A percentile compares a stretch with the other conserved stretches of the same genome.
Conservation (phyloP, 202 grass and related monocot species). For the Saccharum hybrid region DNA sequence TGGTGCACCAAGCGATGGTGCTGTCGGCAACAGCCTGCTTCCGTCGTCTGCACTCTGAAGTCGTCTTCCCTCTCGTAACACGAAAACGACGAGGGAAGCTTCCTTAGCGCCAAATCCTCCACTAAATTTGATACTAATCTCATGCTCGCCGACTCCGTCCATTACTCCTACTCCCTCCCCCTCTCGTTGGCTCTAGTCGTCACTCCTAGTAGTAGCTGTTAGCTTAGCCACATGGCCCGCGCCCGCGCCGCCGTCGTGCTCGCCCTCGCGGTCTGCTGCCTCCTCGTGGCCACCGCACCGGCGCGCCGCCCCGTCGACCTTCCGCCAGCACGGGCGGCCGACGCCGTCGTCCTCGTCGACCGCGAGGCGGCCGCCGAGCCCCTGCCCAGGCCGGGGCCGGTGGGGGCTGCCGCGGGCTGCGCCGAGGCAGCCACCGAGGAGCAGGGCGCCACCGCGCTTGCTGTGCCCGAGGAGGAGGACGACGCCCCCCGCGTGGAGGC, state of each 20-base stretch:
- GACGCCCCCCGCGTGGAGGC: not conserved
- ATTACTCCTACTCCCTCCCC: no score
- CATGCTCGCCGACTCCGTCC: not conserved
- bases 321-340: not conserved
- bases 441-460: not conserved
- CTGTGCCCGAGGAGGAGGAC: not conserved
- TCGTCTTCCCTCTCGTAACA: not conserved
- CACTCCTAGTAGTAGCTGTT: no score
- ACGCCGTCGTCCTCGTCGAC: constrained; percentile 26
- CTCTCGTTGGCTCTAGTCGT: no score
- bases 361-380: not conserved
- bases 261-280: constrained; percentile 39
- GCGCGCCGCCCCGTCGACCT: constrained; percentile 22
- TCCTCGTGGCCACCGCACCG: constrained; percentile 31
- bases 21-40: not conserved
- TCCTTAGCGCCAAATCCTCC: constrained; percentile 28
- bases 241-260: constrained; percentile 29
- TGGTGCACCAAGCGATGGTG: not conserved
- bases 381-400: constrained; percentile 18
- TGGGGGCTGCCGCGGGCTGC: not conserved
- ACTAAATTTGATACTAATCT: not conserved
- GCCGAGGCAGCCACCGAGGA: not conserved
- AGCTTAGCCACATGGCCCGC: constrained; percentile 31
- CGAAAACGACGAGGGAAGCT: constrained; percentile 22
- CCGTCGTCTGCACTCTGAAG: not conserved